phyloP scores from a whole-genome alignment of 768 basidiomycete species.

The Sarcodon aspratus region DNA sequence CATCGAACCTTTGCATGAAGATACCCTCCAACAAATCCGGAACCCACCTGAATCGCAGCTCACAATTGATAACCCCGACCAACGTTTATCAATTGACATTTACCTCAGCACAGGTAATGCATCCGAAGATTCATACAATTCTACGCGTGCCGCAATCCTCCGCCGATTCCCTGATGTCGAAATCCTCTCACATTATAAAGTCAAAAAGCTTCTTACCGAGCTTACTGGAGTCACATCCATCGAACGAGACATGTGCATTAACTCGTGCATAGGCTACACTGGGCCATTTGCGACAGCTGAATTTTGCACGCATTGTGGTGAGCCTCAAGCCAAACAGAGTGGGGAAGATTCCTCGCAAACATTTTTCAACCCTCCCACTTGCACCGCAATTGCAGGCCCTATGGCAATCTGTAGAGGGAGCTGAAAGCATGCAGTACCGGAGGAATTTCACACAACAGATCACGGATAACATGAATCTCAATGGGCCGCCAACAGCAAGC shows the following conservation, averaged over 20 bases:
- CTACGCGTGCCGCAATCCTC: background rate
- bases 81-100: slow-evolving; percentile 21
- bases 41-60: too few relatives aligned
- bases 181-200: background rate
- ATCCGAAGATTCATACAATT: background rate
- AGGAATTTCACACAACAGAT: background rate
- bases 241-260: slow-evolving; percentile 5
- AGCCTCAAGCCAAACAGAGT: background rate
- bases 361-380: slow-evolving; percentile 10
- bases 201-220: background rate
- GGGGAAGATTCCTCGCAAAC: slow-evolving; percentile 4
- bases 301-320: slow-evolving; percentile 4
- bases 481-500: background rate
- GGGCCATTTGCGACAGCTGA: slow-evolving; percentile 7
- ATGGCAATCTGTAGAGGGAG: background rate
- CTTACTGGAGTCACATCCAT: slow-evolving; percentile 3
- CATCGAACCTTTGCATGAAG: too few relatives aligned
- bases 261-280: slow-evolving; percentile 10
- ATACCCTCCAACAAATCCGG: too few relatives aligned
- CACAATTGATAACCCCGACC: slow-evolving; percentile 4
- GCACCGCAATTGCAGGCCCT: slow-evolving; percentile 10
- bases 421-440: slow-evolving; percentile 6
- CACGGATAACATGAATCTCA: background rate
- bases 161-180: background rate
- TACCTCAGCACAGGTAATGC: slow-evolving; percentile 18